A percentile compares a stretch with the other conserved stretches of the same genome.
Conservation (phyloP, 2,329 filamentous ascomycete genomes). For the Lachnellula hyalina region DNA sequence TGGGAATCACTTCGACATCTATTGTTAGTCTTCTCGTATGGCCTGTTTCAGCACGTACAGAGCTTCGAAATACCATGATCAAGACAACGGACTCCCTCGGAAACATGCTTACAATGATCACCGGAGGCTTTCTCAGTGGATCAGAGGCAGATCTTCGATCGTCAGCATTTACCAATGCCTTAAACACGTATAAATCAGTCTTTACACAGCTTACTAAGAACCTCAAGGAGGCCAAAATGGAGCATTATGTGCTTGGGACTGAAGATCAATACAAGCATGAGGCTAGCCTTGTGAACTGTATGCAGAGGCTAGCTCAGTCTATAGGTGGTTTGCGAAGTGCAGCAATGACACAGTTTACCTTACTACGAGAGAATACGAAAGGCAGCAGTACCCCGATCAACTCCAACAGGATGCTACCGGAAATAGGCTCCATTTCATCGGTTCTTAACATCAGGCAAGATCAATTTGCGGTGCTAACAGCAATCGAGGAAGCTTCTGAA, state of each 20-base stretch:
- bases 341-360: constrained; percentile 79
- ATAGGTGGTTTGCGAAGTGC: constrained; percentile 88
- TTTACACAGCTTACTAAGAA: constrained; percentile 70
- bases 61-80: constrained; percentile 68
- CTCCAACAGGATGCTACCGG: constrained; percentile 7
- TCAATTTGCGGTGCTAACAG: constrained; percentile 44
- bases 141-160: constrained; percentile 71
- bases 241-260: constrained; percentile 76
- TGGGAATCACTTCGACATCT: constrained; percentile 69
- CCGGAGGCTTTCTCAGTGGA: constrained; percentile 77
- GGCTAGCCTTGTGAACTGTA: constrained; percentile 72
- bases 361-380: constrained; percentile 59
- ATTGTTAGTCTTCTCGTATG: constrained; percentile 72
- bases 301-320: constrained; percentile 81
- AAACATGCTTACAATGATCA: constrained; percentile 76
- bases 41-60: constrained; percentile 68
- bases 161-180: constrained; percentile 57
- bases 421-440: constrained; percentile 21
- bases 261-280: constrained; percentile 77
- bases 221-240: constrained; percentile 79
- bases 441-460: constrained; percentile 40
- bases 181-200: constrained; percentile 58
- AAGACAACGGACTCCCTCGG: constrained; percentile 70
- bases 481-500: constrained; percentile 59
- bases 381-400: constrained; percentile 17